These are phyloP conservation scores for Pythium aquatile DNA, from an alignment of 352 stramenopile genomes.

Conservation along the genomic window DNA sequence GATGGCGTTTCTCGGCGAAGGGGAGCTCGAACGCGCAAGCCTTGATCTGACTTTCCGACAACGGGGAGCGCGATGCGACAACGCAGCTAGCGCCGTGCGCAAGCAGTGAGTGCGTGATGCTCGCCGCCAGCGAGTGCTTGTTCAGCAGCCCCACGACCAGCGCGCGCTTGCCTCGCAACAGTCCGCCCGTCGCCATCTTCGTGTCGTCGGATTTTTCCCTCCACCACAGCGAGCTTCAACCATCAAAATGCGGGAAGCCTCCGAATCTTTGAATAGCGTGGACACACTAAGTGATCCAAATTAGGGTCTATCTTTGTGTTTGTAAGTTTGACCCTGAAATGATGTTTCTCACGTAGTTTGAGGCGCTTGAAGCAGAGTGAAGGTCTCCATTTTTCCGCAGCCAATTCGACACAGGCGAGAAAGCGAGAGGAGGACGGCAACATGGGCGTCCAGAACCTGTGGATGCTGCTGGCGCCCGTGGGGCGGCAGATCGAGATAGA, in stretches of 20 bases:
- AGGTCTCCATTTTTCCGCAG: slow-evolving; percentile 9
- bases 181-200: neutral
- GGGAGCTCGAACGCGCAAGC: slow-evolving; percentile 50
- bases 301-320: neutral
- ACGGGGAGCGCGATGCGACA: slow-evolving; percentile 59
- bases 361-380: slow-evolving; percentile 27
- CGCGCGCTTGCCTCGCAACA: slow-evolving; percentile 64
- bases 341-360: slow-evolving; percentile 6
- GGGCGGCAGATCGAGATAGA: slow-evolving; percentile 97
- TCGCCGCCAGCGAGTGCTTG: slow-evolving; percentile 84
- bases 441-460: slow-evolving; percentile 99
- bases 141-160: slow-evolving; percentile 90
- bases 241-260: slow-evolving; percentile 15
- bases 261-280: slow-evolving; percentile 11
- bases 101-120: slow-evolving; percentile 68
- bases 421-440: neutral
- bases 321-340: neutral
- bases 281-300: slow-evolving; percentile 8
- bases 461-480: slow-evolving; percentile 95
- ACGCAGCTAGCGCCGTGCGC: slow-evolving; percentile 66
- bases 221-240: slow-evolving; percentile 22
- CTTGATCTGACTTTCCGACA: slow-evolving; percentile 46
- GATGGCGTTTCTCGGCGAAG: neutral
- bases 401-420: neutral
- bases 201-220: slow-evolving; percentile 16